A percentile compares a stretch with the other conserved stretches of the same genome.
Evolutionary conservation across 805 yeast genomes (phyloP).

Genomic region (Priceomyces fermenticarens): DNA sequence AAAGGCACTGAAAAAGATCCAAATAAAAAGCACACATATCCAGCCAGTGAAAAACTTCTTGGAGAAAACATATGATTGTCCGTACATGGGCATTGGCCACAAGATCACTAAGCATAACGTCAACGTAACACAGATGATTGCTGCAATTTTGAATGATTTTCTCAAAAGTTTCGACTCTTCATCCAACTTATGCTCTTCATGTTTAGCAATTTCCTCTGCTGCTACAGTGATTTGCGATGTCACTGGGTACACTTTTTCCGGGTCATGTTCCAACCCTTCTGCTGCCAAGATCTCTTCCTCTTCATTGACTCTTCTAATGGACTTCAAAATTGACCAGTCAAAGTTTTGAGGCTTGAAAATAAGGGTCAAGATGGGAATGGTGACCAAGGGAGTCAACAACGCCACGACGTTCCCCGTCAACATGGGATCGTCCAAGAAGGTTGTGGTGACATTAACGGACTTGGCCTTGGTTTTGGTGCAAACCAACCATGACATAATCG

Average conservation of each 20-base stretch:
- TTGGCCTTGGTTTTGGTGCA: constrained; percentile 34
- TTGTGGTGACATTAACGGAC: constrained; percentile 33
- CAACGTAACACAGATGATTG: constrained; percentile 55
- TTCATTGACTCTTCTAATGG: constrained; percentile 67
- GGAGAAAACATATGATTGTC: constrained; percentile 71
- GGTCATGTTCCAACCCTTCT: constrained; percentile 19
- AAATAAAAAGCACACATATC: constrained; percentile 77
- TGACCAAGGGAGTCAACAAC: constrained; percentile 63
- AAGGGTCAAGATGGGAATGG: constrained; percentile 63
- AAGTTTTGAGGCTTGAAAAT: constrained; percentile 68
- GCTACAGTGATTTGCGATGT: constrained; percentile 37
- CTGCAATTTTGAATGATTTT: constrained; percentile 61
- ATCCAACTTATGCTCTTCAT: constrained; percentile 23
- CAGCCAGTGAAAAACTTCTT: constrained; percentile 83
- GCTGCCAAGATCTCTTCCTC: constrained; percentile 58
- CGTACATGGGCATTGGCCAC: constrained; percentile 97
- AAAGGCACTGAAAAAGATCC: constrained; percentile 69
- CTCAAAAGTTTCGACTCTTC: constrained; percentile 52
- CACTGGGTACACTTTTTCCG: constrained; percentile 29
- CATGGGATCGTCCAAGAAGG: constrained; percentile 90
- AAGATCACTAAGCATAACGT: constrained; percentile 64
- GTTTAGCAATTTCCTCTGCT: constrained; percentile 36
- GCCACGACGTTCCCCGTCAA: constrained; percentile 86
- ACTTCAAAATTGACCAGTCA: constrained; percentile 64
- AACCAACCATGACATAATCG: constrained; percentile 59